phyloP scores from a whole-genome alignment of 1,284 basidiomycete genomes.

The Austroboletus rostrupii region DNA sequence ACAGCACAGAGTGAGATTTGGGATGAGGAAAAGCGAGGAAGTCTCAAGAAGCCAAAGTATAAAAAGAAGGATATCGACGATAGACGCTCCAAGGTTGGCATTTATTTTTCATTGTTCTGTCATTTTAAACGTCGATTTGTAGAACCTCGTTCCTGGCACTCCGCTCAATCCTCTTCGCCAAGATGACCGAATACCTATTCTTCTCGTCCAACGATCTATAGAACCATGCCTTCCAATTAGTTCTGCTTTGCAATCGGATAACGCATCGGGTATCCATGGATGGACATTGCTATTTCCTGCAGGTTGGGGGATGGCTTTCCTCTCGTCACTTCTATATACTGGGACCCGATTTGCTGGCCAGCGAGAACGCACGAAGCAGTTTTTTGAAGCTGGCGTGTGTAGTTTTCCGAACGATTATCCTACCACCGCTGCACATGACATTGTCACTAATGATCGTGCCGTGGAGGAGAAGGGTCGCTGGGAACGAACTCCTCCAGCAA shows the following conservation, averaged over 20 bases:
- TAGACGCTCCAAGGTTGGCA: slow-evolving; percentile 64
- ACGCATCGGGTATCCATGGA: slow-evolving; percentile 57
- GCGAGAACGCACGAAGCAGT: slow-evolving; percentile 69
- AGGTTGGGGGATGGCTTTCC: slow-evolving; percentile 87
- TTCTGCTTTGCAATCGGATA: slow-evolving; percentile 20
- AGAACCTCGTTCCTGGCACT: slow-evolving; percentile 78
- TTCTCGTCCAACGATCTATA: slow-evolving; percentile 80
- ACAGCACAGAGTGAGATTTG: slow-evolving; percentile 71
- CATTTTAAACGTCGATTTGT: slow-evolving; percentile 3
- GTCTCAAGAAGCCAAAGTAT: slow-evolving; percentile 60
- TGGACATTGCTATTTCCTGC: slow-evolving; percentile 82
- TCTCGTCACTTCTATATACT: slow-evolving; percentile 75
- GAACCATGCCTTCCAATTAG: slow-evolving; percentile 32
- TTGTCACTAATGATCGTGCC: slow-evolving; percentile 45
- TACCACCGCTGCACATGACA: slow-evolving; percentile 47
- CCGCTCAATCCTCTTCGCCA: slow-evolving; percentile 58
- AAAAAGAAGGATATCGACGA: slow-evolving; percentile 82
- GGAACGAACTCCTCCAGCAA: slow-evolving; percentile 81
- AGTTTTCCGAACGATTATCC: slow-evolving; percentile 85
- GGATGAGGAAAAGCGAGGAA: slow-evolving; percentile 53
- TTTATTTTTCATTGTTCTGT: background rate
- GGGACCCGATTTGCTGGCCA: slow-evolving; percentile 80
- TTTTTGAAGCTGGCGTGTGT: slow-evolving; percentile 70
- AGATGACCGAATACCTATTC: slow-evolving; percentile 78
- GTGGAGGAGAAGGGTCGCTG: slow-evolving; percentile 58